Percentiles rank a stretch among this genome's conserved stretches.
These are phyloP conservation scores for Xylariaceae sp. DNA, from an alignment of 2,329 filamentous ascomycete species.

Conservation along the genomic window DNA sequence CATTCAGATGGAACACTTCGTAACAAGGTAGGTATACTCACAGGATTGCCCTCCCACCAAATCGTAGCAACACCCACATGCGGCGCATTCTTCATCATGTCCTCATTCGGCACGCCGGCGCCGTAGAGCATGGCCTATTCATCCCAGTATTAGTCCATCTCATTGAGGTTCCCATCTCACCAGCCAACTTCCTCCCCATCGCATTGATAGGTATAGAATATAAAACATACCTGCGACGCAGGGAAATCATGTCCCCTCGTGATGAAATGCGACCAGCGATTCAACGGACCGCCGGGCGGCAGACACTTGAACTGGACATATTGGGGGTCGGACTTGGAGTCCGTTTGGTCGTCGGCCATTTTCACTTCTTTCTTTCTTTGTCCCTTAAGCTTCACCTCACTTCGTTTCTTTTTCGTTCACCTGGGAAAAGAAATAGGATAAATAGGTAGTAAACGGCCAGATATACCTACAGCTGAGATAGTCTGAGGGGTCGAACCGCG, in stretches of 20 bases:
- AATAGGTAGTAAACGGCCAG: too few relatives aligned
- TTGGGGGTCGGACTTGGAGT: conserved; percentile 45
- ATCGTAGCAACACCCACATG: conserved; percentile 89
- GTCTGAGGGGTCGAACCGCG: too few relatives aligned
- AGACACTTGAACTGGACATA: conserved; percentile 51
- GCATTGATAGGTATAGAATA: neutral
- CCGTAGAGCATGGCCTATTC: conserved; percentile 86
- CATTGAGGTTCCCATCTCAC: neutral
- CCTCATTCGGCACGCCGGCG: conserved; percentile 74
- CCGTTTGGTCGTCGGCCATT: conserved; percentile 19
- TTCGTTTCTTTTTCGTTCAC: too few relatives aligned
- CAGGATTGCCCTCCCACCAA: conserved; percentile 96
- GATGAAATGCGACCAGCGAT: conserved; percentile 78
- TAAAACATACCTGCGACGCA: conserved; percentile 65
- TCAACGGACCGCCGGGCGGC: conserved; percentile 56
- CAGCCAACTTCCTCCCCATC: neutral
- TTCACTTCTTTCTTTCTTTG: neutral
- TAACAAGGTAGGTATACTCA: conserved; percentile 39
- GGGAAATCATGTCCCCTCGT: conserved; percentile 87
- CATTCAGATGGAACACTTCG: too few relatives aligned
- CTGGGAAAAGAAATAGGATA: too few relatives aligned
- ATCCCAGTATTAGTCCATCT: neutral
- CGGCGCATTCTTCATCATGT: conserved; percentile 83
- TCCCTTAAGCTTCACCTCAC: too few relatives aligned
- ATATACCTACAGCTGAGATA: too few relatives aligned